A percentile compares a stretch with the other conserved stretches of the same genome.
phyloP scores from a whole-genome alignment of 495 filamentous ascomycete genomes.

The Penicillium angulare region DNA sequence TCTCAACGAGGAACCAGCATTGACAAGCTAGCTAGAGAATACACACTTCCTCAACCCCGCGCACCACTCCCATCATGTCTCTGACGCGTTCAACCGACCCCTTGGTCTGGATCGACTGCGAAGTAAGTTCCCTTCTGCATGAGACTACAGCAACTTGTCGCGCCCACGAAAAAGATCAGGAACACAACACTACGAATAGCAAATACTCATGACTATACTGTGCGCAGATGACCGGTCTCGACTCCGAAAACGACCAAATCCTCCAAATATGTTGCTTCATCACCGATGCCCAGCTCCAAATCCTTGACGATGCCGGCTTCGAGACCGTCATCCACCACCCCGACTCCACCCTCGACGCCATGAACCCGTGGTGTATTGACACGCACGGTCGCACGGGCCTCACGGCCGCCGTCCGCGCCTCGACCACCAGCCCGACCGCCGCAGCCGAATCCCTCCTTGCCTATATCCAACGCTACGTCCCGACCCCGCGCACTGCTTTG shows the following conservation, averaged over 20 bases:
- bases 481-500: conserved; percentile 60
- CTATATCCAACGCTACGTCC: conserved; percentile 73
- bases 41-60: neutral
- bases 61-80: conserved; percentile 32
- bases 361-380: conserved; percentile 70
- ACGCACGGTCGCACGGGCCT: conserved; percentile 72
- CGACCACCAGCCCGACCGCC: conserved; percentile 65
- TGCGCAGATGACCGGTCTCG: conserved; percentile 89
- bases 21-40: neutral
- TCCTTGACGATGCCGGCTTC: conserved; percentile 76
- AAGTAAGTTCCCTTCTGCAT: conserved; percentile 50
- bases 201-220: conserved; percentile 3
- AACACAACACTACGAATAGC: neutral
- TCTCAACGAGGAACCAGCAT: neutral
- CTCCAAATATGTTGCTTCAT: conserved; percentile 93
- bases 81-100: conserved; percentile 54
- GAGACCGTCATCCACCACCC: conserved; percentile 77
- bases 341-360: conserved; percentile 65
- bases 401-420: conserved; percentile 71
- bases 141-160: neutral
- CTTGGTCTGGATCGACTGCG: conserved; percentile 87
- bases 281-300: conserved; percentile 72
- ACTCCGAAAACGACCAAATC: conserved; percentile 75
- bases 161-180: neutral
- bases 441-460: conserved; percentile 72